Evolutionary conservation across 371 early-diverging fungal genomes (phyloP).

Genomic region (Apophysomyces variabilis): DNA sequence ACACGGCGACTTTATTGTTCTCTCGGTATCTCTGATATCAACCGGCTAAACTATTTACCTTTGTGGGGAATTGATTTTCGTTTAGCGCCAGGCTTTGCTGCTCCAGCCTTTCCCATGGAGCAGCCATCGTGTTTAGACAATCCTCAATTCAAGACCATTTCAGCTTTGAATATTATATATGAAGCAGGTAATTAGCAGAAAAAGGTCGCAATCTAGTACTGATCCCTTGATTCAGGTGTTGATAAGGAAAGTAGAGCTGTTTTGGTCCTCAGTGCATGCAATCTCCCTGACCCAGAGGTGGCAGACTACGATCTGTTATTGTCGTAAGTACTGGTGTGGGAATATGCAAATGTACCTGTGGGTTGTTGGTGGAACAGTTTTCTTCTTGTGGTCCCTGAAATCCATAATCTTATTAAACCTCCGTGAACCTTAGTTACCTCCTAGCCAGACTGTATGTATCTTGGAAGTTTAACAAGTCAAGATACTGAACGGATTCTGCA

Average conservation of each 20-base stretch:
- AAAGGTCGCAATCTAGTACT: not conserved
- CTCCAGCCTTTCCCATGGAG: constrained; percentile 4
- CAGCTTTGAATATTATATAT: constrained; percentile 29
- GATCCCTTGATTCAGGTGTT: constrained; percentile 54
- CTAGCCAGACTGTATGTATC: constrained; percentile 30
- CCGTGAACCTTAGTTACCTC: constrained; percentile 19
- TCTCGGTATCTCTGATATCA: not conserved
- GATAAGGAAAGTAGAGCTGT: constrained; percentile 78
- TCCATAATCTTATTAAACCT: constrained; percentile 1
- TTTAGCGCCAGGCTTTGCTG: not conserved
- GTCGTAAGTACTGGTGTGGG: constrained; percentile 42
- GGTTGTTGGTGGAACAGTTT: not conserved
- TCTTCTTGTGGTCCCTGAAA: constrained; percentile 1
- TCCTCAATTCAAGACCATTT: constrained; percentile 29
- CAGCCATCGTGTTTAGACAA: constrained; percentile 19
- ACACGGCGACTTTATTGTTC: not conserved
- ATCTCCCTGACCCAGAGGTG: constrained; percentile 67
- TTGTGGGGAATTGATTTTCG: not conserved
- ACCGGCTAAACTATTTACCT: constrained; percentile 3
- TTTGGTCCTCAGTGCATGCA: constrained; percentile 73
- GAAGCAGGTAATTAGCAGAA: constrained; percentile 24
- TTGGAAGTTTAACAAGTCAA: not conserved
- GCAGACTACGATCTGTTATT: constrained; percentile 76
- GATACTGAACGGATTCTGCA: not conserved
- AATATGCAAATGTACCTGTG: not conserved